Percentiles rank a stretch among this genome's conserved stretches.
Conservation (phyloP, 495 filamentous ascomycete species). For the Aspergillus funiculosus region DNA sequence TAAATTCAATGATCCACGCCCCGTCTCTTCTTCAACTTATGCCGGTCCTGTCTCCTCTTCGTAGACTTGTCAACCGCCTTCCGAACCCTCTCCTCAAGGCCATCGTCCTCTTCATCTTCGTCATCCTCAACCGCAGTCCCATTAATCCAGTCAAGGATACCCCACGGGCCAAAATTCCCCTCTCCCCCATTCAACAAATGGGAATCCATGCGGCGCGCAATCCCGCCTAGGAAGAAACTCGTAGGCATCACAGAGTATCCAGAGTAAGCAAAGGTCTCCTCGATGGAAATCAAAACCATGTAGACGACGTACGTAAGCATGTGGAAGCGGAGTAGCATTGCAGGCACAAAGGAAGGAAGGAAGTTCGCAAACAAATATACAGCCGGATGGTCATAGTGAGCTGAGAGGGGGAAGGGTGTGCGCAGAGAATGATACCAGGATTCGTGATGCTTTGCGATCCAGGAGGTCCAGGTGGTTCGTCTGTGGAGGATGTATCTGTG, state of each 20-base stretch:
- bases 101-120: conserved; percentile 36
- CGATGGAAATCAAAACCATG: conserved; percentile 59
- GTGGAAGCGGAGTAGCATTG: conserved; percentile 61
- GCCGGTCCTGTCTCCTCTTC: conserved; percentile 13
- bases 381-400: conserved; percentile 77
- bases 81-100: conserved; percentile 23
- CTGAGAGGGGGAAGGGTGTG: conserved; percentile 60
- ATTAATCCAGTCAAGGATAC: conserved; percentile 67
- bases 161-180: conserved; percentile 76
- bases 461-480: conserved; percentile 15
- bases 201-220: conserved; percentile 61
- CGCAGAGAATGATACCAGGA: conserved; percentile 59
- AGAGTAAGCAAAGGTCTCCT: conserved; percentile 70
- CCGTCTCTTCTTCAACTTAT: conserved; percentile 1
- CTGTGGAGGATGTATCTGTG: conserved; percentile 68
- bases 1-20: not conserved
- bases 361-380: conserved; percentile 63
- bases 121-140: conserved; percentile 60
- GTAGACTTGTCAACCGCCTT: conserved; percentile 26
- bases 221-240: conserved; percentile 65
- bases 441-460: conserved; percentile 46
- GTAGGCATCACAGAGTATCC: conserved; percentile 72
- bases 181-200: conserved; percentile 57
- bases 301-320: conserved; percentile 74
- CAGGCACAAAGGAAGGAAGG: conserved; percentile 68